These are phyloP conservation scores for Lentinula sp. DNA, from an alignment of 768 basidiomycete genomes.

Conservation along the genomic window DNA sequence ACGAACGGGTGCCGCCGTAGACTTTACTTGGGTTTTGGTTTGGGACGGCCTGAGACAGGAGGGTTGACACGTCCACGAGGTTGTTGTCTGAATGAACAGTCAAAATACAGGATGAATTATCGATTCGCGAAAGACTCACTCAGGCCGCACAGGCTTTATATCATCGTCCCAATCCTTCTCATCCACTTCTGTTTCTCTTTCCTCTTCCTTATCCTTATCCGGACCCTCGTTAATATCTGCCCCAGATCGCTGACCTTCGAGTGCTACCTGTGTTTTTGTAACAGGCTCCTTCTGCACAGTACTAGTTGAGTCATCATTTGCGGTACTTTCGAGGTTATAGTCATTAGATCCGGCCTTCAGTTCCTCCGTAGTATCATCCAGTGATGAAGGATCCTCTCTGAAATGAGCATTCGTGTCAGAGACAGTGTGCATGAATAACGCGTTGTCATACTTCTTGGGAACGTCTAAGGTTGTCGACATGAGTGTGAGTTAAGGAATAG, in stretches of 20 bases:
- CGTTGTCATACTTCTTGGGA: background rate
- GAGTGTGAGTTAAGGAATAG: background rate
- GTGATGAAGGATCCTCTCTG: background rate
- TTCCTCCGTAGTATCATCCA: background rate
- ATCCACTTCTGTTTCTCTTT: background rate
- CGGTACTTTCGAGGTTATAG: background rate
- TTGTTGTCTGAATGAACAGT: background rate
- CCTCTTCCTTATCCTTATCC: background rate
- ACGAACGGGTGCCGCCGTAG: background rate
- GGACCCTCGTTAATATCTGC: background rate
- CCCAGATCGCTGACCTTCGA: background rate
- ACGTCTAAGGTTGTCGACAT: background rate
- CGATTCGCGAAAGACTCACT: background rate
- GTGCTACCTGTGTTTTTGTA: background rate
- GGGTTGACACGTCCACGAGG: conserved; percentile 2
- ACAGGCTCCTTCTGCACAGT: background rate
- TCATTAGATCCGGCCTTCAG: background rate
- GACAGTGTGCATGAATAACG: background rate
- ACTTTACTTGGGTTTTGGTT: background rate
- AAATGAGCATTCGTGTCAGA: background rate
- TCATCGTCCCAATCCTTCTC: background rate
- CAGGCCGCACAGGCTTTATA: background rate
- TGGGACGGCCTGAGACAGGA: background rate
- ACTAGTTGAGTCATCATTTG: background rate
- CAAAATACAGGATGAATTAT: background rate